phyloP scores from a whole-genome alignment of 805 yeast genomes.

The Pichia paraexigua region DNA sequence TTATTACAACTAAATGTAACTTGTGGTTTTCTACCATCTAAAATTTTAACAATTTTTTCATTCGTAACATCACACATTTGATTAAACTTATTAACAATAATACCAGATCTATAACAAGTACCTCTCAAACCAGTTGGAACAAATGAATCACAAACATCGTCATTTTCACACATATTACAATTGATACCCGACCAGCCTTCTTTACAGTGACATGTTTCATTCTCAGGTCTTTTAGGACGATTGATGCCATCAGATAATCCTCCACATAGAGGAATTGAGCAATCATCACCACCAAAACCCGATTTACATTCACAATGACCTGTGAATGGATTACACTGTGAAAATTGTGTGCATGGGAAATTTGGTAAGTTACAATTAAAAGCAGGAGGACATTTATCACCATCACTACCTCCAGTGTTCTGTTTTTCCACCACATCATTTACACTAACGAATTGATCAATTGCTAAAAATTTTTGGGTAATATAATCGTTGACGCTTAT shows the following conservation, averaged over 20 bases:
- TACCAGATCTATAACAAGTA: constrained; percentile 82
- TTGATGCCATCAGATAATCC: constrained; percentile 53
- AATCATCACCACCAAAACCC: constrained; percentile 93
- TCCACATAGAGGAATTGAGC: constrained; percentile 85
- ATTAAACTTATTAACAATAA: constrained; percentile 68
- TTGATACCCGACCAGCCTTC: constrained; percentile 93
- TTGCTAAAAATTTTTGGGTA: neutral
- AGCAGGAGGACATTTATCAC: constrained; percentile 72
- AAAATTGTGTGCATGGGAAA: constrained; percentile 83
- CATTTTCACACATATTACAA: constrained; percentile 75
- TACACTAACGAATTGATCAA: neutral
- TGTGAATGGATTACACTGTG: constrained; percentile 76
- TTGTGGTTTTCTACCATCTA: constrained; percentile 78
- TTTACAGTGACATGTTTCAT: constrained; percentile 60
- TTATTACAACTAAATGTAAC: constrained; percentile 86
- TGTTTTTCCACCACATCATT: neutral
- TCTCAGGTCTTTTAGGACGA: constrained; percentile 54
- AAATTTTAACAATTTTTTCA: constrained; percentile 70
- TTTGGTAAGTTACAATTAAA: constrained; percentile 93
- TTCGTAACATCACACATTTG: constrained; percentile 96
- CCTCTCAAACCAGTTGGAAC: constrained; percentile 81
- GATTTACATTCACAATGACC: constrained; percentile 89
- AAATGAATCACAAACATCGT: constrained; percentile 72
- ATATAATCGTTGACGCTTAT: neutral
- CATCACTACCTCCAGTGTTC: neutral